Conservation (phyloP, 2,329 filamentous ascomycete genomes). For the Fusarium torulosum region DNA sequence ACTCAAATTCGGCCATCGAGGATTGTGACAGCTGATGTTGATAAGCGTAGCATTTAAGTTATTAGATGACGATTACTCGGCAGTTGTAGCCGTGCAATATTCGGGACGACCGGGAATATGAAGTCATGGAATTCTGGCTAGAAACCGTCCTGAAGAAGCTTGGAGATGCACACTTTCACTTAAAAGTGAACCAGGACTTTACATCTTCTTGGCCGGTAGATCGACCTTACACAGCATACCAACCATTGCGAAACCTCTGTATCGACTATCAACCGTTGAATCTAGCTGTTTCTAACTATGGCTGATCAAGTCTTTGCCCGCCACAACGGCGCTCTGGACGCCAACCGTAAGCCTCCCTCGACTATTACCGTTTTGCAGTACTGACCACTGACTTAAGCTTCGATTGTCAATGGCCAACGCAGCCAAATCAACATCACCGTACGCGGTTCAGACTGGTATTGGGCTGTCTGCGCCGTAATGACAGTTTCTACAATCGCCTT, state of each 20-base stretch:
- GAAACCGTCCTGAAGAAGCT: background rate
- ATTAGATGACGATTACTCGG: conserved; percentile 24
- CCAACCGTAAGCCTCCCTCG: conserved; percentile 14
- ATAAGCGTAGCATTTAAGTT: background rate
- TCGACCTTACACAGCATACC: no score
- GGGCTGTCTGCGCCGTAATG: conserved; percentile 72
- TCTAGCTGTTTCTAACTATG: background rate
- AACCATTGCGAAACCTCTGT: background rate
- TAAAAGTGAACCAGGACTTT: conserved; percentile 6
- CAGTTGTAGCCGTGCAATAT: background rate
- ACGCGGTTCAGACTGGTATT: conserved; percentile 73
- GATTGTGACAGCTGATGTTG: background rate
- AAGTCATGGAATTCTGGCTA: conserved; percentile 8
- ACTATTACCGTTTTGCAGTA: fast-evolving
- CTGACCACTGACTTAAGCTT: background rate
- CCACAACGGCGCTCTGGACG: conserved; percentile 18
- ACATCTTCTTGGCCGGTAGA: background rate
- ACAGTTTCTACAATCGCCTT: conserved; percentile 65
- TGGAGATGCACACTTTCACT: background rate
- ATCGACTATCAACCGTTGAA: background rate
- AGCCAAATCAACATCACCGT: conserved; percentile 69
- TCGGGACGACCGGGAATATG: conserved; percentile 4
- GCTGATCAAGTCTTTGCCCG: conserved; percentile 2
- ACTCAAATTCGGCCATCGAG: conserved; percentile 6
- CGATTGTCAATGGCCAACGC: conserved; percentile 20